phyloP scores from a whole-genome alignment of 441 rosid species.

The Populus trichocarpa region DNA sequence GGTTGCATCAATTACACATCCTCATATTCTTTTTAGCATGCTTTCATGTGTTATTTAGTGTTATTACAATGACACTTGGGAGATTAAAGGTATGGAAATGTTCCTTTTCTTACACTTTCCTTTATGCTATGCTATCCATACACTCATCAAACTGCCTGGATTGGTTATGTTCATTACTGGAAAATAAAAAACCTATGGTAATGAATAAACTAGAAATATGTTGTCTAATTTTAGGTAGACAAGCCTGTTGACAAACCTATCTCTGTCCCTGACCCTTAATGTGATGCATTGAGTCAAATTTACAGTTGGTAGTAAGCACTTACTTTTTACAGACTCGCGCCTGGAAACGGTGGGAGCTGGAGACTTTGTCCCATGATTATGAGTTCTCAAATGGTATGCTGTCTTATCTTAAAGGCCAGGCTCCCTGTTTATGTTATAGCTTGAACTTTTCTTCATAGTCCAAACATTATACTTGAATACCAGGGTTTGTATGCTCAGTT shows the following conservation, averaged over 20 bases:
- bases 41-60: slow-evolving; percentile 74
- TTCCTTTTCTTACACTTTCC: not conserved
- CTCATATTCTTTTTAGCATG: slow-evolving; percentile 91
- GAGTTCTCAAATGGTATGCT: slow-evolving; percentile 76
- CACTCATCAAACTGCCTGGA: not conserved
- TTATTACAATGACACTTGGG: slow-evolving; percentile 82
- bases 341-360: slow-evolving; percentile 90
- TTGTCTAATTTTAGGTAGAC: not conserved
- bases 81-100: slow-evolving; percentile 59
- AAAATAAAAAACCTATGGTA: not conserved
- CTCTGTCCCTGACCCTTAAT: not conserved
- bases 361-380: slow-evolving; percentile 58
- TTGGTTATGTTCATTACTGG: not conserved
- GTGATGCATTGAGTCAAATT: not conserved
- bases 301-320: not conserved
- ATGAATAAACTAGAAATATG: not conserved
- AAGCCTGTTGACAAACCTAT: not conserved
- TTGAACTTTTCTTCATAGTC: not conserved
- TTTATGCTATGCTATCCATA: not conserved
- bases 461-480: not conserved
- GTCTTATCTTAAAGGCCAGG: not conserved
- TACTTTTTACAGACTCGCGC: slow-evolving; percentile 60
- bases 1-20: slow-evolving; percentile 80
- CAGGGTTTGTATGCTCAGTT: slow-evolving; percentile 17
- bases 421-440: slow-evolving; percentile 8